These are phyloP conservation scores for Didymella lethalis DNA, from an alignment of 2,329 filamentous ascomycete genomes.

Conservation along the genomic window DNA sequence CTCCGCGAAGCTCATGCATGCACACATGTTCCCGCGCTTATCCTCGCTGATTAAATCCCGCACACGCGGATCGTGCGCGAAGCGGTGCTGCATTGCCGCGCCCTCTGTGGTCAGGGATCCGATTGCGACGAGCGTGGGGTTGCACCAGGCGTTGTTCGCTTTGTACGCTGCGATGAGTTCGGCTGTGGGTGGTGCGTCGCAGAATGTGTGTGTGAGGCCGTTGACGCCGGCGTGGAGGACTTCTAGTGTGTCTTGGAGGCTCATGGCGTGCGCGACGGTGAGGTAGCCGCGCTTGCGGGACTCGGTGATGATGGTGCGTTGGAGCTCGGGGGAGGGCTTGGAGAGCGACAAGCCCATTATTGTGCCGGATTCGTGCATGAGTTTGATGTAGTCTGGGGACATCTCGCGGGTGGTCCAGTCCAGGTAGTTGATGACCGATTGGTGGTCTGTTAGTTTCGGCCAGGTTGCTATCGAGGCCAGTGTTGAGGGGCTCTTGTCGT, in stretches of 20 bases:
- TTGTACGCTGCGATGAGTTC: constrained; percentile 55
- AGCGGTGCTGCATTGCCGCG: constrained; percentile 48
- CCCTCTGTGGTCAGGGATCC: constrained; percentile 54
- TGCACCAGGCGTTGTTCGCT: constrained; percentile 53
- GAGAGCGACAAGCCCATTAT: constrained; percentile 49
- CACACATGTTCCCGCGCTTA: constrained; percentile 49
- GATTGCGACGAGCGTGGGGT: constrained; percentile 53
- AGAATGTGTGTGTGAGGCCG: constrained; percentile 56
- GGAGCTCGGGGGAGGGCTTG: constrained; percentile 55
- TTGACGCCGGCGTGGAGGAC: constrained; percentile 54
- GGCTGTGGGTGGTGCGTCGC: constrained; percentile 50
- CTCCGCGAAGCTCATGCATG: constrained; percentile 52
- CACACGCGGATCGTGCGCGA: constrained; percentile 52
- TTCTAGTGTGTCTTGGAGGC: constrained; percentile 52
- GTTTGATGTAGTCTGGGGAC: constrained; percentile 59
- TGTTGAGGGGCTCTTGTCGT: constrained; percentile 49
- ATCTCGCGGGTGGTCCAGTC: constrained; percentile 51
- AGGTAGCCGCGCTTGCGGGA: constrained; percentile 48
- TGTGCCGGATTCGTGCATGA: constrained; percentile 60
- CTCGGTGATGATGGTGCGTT: constrained; percentile 55
- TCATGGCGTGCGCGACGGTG: constrained; percentile 53
- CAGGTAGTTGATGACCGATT: constrained; percentile 55
- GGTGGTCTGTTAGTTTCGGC: constrained; percentile 55
- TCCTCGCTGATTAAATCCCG: constrained; percentile 45
- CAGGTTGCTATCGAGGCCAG: constrained; percentile 54